These are phyloP conservation scores for Pseudophaeomoniella oleicola DNA, from an alignment of 2,329 filamentous ascomycete species.

Conservation along the genomic window DNA sequence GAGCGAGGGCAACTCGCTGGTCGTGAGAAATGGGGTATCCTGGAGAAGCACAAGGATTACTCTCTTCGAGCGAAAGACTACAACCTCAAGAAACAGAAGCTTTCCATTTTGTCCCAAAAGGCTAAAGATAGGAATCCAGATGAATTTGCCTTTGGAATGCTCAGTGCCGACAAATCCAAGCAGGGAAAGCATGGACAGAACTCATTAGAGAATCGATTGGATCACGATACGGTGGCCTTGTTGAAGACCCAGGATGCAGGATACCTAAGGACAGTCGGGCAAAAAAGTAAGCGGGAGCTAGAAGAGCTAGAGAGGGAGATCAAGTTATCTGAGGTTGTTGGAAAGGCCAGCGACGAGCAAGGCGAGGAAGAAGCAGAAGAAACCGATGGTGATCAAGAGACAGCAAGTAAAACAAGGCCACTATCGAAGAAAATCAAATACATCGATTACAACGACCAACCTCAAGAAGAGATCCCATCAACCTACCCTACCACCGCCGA, in stretches of 20 bases:
- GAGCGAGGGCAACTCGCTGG: constrained; percentile 80
- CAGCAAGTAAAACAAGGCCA: too few relatives aligned
- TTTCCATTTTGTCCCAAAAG: constrained; percentile 45
- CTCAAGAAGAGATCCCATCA: too few relatives aligned
- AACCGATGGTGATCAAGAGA: too few relatives aligned
- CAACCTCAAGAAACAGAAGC: constrained; percentile 45
- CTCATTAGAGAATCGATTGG: constrained; percentile 34
- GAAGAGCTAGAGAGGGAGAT: constrained; percentile 33
- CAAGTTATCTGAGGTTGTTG: constrained; percentile 21
- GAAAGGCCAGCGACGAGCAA: constrained; percentile 13
- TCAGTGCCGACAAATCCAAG: constrained; percentile 30
- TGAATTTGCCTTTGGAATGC: constrained; percentile 54
- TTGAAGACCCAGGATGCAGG: constrained; percentile 52
- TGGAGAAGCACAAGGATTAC: constrained; percentile 89
- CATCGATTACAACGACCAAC: too few relatives aligned
- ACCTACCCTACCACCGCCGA: constrained; percentile 6
- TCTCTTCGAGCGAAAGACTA: constrained; percentile 50
- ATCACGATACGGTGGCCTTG: constrained; percentile 44
- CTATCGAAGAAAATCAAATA: too few relatives aligned
- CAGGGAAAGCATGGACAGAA: constrained; percentile 29
- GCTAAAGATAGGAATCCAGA: constrained; percentile 48
- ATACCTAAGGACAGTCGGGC: constrained; percentile 44
- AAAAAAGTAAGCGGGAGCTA: constrained; percentile 38
- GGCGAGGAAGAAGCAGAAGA: too few relatives aligned
- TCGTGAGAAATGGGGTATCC: constrained; percentile 72